A percentile compares a stretch with the other conserved stretches of the same genome.
Conservation (phyloP, 2,329 filamentous ascomycete genomes). For the Penicillium italicum region DNA sequence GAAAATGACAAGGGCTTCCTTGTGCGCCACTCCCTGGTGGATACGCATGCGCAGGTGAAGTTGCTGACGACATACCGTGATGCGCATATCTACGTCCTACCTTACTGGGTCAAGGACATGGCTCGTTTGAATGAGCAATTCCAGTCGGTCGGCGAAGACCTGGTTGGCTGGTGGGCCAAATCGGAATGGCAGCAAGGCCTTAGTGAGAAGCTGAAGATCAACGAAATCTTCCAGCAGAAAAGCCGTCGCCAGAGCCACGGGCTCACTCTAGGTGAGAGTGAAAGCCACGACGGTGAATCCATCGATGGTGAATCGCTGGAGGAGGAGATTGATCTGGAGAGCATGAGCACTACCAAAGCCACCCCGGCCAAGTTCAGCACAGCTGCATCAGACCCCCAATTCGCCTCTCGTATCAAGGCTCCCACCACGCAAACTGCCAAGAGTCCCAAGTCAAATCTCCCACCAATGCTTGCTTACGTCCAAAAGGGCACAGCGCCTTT, state of each 20-base stretch:
- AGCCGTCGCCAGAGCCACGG: conserved; percentile 28
- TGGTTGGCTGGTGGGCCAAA: conserved; percentile 94
- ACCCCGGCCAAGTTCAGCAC: conserved; percentile 16
- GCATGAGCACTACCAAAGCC: conserved; percentile 53
- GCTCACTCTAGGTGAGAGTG: conserved; percentile 40
- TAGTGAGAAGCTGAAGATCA: conserved; percentile 70
- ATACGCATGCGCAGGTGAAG: conserved; percentile 69
- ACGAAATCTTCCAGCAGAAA: conserved; percentile 57
- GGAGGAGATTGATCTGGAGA: conserved; percentile 54
- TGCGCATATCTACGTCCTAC: conserved; percentile 92
- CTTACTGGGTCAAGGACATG: conserved; percentile 84
- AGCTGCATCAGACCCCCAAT: conserved; percentile 12
- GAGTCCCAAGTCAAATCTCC: conserved; percentile 7
- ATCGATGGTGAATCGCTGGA: conserved; percentile 33
- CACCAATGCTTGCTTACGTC: conserved; percentile 73
- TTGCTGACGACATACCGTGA: conserved; percentile 84
- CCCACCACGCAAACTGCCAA: conserved; percentile 12
- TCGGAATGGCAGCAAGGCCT: conserved; percentile 83
- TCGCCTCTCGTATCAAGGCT: conserved; percentile 31
- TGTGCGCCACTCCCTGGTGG: conserved; percentile 71
- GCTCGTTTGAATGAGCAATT: conserved; percentile 74
- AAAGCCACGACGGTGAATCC: conserved; percentile 39
- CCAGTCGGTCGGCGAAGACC: conserved; percentile 85
- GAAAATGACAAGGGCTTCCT: conserved; percentile 66
- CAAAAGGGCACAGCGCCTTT: conserved; percentile 61